Base-by-base conservation (phyloP, 2,329 filamentous ascomycete species). In the Thelonectria rubi region DNA sequence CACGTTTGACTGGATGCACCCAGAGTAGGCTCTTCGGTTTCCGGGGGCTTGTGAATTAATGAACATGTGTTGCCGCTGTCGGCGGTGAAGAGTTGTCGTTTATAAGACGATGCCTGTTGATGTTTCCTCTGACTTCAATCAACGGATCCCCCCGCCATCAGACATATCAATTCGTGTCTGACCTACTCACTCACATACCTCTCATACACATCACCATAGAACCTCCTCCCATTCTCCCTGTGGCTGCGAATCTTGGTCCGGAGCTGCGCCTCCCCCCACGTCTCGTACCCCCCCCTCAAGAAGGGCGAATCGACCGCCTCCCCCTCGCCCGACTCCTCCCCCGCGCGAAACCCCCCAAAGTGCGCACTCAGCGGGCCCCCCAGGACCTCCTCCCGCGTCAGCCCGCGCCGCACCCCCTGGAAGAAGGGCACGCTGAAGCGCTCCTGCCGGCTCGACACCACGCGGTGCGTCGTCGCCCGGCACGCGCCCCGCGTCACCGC, bases 261-360 rank as follows among this genome's bases (percentile, higher is more conserved):
- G 42, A 86, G 68, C 72, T 85, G 82, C 6, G 80, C 79, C 69
- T 85, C 84, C 0, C 83, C 84, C 82, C 83, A 85, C 0, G 83
- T 85, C 53, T 84, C 79, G 60, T 84, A 85, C 40, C 75, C 77
- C 0, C 82, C 82, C 12, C 73, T 76, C 37, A 84, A 65, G 58
- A 86, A 86, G 0, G 81, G 75, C 34, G 82, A 83, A 61, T 85
- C 83, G 46, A 86, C 76, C 9, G 65, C 67, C 5, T 64, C 65
- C 1, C 72, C 79, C 56, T 79, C 78, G 0, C 70, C 72, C 3
- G 76, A 77, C 63, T 80, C 77, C 24, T 17, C 18, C 2, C 69
- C 69, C 4, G 34, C 34, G 4, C 59, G 60, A 54, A 68, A 63
- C 5, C 4, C n/a, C 0, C 55, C 52, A 61, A 84, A 82, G 61